Base-by-base conservation (phyloP, 2,329 filamentous ascomycete genomes). In the Pseudovirgaria hyperparasitica region DNA sequence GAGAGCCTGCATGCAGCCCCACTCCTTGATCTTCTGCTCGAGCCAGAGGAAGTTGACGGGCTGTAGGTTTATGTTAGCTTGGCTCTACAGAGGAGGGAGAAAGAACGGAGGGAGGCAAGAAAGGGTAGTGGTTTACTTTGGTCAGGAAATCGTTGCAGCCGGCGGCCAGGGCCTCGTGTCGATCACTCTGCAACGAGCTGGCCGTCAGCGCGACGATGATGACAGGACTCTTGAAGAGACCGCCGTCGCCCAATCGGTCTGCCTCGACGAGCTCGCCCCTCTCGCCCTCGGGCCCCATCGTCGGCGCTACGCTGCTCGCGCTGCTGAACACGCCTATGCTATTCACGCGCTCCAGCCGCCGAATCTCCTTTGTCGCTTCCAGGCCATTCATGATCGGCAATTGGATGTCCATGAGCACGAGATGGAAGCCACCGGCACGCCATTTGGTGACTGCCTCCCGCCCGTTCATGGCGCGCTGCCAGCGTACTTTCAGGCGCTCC, bases 1-100 rank as follows among this genome's bases (percentile, higher is more conserved):
- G 14, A 98, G 68, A 7, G 90, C 90, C 61, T 96, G 90, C 90
- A 98, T 98, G 62, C 90, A 96, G 30, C 90, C 90, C 90, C 90
- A 98, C 64, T 98, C 90, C 59, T 92, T 94, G 41, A 96, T 86
- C 55, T 98, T 98, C 31, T 87, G 75, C 53, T 94, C 84, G 15
- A 98, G 71, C 86, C 87, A 98, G 33, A 92, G 80, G 48, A 94
- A 94, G 52, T 92, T 92, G 40, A 98, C 87, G 12, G 90, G 90
- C 82, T 93, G 47, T 22, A 25, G 8, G 4, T 8, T 18, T 8
- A 26, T 24, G 34, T 54, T 39, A 53, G 38, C 27, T 38, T 29
- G 17, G 6, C 23, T 6, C 9, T 21, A 8, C 8, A 8, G 8
- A 9, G 29, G 18, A 8, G 10, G 25, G 15, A 17, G 19, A 16